Percentiles rank a stretch among this genome's conserved stretches.
phyloP scores from a whole-genome alignment of 2,329 filamentous ascomycete species.

The Penicillium oxalicum region DNA sequence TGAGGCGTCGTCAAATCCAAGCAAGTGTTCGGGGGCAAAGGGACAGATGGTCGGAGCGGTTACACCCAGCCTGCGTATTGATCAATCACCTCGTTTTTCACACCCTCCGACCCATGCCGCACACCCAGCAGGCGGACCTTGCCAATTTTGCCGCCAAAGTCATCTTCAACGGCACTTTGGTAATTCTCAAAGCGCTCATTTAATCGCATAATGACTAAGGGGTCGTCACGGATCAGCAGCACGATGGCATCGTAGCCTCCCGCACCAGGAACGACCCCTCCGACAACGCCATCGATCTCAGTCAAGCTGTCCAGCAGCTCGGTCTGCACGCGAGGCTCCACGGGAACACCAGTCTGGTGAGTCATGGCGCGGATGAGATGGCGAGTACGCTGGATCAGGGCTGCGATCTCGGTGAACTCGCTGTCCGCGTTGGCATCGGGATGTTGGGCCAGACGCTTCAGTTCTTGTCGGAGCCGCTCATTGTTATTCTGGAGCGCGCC shows the following conservation, averaged over 20 bases:
- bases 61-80: conserved; percentile 38
- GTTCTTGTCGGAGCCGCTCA: conserved; percentile 59
- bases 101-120: conserved; percentile 42
- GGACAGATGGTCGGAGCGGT: neutral
- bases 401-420: conserved; percentile 49
- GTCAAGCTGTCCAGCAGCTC: conserved; percentile 71
- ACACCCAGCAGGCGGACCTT: conserved; percentile 42
- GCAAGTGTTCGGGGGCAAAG: no score
- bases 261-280: conserved; percentile 88
- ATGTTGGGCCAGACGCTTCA: conserved; percentile 50
- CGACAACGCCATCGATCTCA: conserved; percentile 70
- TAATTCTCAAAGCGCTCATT: conserved; percentile 60
- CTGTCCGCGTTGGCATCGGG: conserved; percentile 39
- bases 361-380: conserved; percentile 71
- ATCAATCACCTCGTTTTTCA: conserved; percentile 36
- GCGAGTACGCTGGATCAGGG: conserved; percentile 48
- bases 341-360: conserved; percentile 65
- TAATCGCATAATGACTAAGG: conserved; percentile 56
- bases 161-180: conserved; percentile 46
- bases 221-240: conserved; percentile 69
- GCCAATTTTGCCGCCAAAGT: conserved; percentile 42
- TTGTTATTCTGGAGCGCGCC: conserved; percentile 67
- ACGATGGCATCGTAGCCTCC: conserved; percentile 89
- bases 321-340: conserved; percentile 84
- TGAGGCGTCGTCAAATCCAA: no score